Evolutionary conservation across 192 early-diverging fungal species (phyloP).

Genomic region (Coemansia sp.): DNA sequence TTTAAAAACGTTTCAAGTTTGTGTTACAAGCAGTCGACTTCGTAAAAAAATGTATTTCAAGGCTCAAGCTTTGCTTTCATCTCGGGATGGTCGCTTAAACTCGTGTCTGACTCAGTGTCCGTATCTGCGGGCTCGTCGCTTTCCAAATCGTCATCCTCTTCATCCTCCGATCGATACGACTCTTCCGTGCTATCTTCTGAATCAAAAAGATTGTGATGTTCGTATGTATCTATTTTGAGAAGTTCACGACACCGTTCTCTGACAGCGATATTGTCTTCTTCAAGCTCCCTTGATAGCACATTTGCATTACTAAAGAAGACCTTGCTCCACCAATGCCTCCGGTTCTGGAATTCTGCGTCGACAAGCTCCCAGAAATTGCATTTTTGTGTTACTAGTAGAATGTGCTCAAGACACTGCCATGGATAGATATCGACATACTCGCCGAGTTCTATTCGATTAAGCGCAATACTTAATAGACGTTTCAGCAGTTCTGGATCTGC

Average conservation of each 20-base stretch:
- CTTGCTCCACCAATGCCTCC: slow-evolving; percentile 24
- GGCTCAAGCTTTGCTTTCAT: neutral
- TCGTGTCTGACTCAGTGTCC: neutral
- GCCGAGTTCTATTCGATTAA: slow-evolving; percentile 36
- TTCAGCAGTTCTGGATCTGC: neutral
- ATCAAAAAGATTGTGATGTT: too few relatives aligned
- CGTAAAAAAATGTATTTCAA: neutral
- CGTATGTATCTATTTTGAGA: neutral
- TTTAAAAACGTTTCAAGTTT: neutral
- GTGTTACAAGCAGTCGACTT: neutral
- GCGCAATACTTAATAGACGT: slow-evolving; percentile 14
- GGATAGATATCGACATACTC: slow-evolving; percentile 8
- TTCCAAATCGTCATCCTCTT: neutral
- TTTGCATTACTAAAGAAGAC: neutral
- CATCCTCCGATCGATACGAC: neutral
- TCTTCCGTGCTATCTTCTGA: too few relatives aligned
- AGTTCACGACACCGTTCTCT: neutral
- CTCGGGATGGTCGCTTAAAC: neutral
- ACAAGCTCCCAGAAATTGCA: slow-evolving; percentile 3
- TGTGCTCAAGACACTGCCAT: slow-evolving; percentile 23
- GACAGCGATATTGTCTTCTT: neutral
- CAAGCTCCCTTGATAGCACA: neutral
- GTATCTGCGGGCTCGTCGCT: neutral
- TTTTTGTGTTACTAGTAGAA: neutral
- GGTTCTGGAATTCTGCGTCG: slow-evolving; percentile 11